Conservation (phyloP, 768 basidiomycete genomes). For the Fomitopsis serialis region DNA sequence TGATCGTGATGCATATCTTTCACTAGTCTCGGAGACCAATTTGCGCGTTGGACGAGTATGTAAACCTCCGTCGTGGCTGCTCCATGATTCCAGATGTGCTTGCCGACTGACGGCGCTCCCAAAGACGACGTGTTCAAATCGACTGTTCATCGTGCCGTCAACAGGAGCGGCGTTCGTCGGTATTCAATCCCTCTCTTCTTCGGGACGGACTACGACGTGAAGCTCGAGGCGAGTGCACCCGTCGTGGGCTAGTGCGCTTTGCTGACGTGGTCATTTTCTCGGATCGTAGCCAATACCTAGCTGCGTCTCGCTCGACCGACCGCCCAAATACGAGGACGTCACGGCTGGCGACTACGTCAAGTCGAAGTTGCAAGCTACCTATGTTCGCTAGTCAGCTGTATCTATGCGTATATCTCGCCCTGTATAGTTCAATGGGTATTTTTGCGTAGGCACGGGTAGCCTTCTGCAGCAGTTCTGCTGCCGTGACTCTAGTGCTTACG, state of each 20-base stretch:
- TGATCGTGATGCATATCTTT: no score
- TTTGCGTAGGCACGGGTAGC: no score
- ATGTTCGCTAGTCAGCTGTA: background rate
- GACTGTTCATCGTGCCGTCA: slow-evolving; percentile 68
- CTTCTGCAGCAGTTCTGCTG: no score
- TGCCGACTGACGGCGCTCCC: background rate
- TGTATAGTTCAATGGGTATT: no score
- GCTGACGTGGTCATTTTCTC: background rate
- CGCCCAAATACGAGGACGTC: slow-evolving; percentile 68
- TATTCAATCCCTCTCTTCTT: slow-evolving; percentile 90
- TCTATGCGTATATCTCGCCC: no score
- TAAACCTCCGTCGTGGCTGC: background rate
- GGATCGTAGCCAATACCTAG: slow-evolving; percentile 43
- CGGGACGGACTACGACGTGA: slow-evolving; percentile 79
- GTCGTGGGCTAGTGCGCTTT: no score
- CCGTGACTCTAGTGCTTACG: no score
- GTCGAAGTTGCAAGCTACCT: slow-evolving; percentile 68
- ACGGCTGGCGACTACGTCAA: slow-evolving; percentile 86
- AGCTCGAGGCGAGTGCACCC: slow-evolving; percentile 49
- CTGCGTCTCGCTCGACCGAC: slow-evolving; percentile 47
- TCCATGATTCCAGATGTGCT: no score
- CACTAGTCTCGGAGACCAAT: slow-evolving; percentile 52
- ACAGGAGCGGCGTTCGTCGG: slow-evolving; percentile 63
- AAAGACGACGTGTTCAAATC: slow-evolving; percentile 60
- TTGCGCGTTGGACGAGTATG: slow-evolving; percentile 62